phyloP scores from a whole-genome alignment of 2,329 filamentous ascomycete species.

The Cadophora sp. region DNA sequence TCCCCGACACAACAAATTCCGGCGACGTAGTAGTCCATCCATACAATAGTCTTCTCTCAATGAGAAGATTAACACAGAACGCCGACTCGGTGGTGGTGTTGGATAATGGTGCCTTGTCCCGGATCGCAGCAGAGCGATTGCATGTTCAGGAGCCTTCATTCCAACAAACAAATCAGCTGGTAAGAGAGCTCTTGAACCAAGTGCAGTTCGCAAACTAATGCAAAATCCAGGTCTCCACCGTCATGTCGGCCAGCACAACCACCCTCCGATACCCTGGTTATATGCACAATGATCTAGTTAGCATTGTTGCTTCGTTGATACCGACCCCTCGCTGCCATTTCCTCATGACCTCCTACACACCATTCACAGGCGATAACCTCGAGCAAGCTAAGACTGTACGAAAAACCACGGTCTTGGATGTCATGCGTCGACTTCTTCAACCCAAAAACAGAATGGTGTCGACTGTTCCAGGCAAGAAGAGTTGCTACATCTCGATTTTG shows the following conservation, averaged over 20 bases:
- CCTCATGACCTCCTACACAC: constrained; percentile 97
- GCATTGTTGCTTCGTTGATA: constrained; percentile 94
- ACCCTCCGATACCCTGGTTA: constrained; percentile 97
- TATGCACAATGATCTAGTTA: constrained; percentile 99
- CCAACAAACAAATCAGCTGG: constrained; percentile 96
- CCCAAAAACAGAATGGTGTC: constrained; percentile 99
- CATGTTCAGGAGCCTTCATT: constrained; percentile 97
- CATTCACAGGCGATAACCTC: constrained; percentile 94
- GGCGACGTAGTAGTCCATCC: constrained; percentile 96
- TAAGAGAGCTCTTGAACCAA: constrained; percentile 46
- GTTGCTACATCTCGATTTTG: constrained; percentile 98
- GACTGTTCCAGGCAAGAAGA: constrained; percentile 92
- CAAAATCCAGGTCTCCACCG: constrained; percentile 77
- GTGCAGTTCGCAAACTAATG: constrained; percentile 24
- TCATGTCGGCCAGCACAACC: constrained; percentile 98
- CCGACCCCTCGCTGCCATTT: constrained; percentile 97
- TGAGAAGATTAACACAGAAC: constrained; percentile 91
- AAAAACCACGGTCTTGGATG: constrained; percentile 96
- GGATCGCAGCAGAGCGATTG: constrained; percentile 91
- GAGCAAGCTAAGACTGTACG: constrained; percentile 97
- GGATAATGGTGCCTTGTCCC: constrained; percentile 91
- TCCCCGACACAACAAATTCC: constrained; percentile 87
- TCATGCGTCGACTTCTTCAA: constrained; percentile 94
- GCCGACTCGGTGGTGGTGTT: constrained; percentile 97
- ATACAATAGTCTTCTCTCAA: constrained; percentile 94